These are phyloP conservation scores for Cytospora leucostoma DNA, from an alignment of 2,329 filamentous ascomycete species.

Conservation along the genomic window DNA sequence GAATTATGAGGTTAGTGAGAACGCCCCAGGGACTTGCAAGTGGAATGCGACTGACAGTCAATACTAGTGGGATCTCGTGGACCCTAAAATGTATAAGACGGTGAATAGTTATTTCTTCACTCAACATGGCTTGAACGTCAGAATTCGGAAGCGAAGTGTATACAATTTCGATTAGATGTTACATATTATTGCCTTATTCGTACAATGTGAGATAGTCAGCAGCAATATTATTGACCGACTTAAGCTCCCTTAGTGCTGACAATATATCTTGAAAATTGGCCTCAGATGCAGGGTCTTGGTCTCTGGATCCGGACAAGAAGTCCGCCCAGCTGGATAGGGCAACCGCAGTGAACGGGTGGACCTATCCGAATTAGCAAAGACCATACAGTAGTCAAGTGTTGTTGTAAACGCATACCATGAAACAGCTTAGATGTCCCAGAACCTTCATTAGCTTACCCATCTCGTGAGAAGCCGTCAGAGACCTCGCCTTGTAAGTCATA, in stretches of 20 bases:
- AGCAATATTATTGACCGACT: neutral
- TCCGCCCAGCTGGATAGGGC: neutral
- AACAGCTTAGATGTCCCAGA: slow-evolving; percentile 32
- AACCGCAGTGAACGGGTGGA: neutral
- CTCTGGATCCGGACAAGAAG: neutral
- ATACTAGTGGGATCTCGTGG: neutral
- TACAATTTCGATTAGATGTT: neutral
- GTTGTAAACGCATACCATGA: slow-evolving; percentile 28
- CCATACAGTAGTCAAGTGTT: neutral
- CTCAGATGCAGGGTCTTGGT: neutral
- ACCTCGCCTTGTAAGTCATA: slow-evolving; percentile 27
- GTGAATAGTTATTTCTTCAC: neutral
- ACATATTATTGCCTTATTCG: neutral
- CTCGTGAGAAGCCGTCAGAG: slow-evolving; percentile 28
- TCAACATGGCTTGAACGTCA: neutral
- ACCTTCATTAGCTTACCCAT: slow-evolving; percentile 30
- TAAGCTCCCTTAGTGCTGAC: neutral
- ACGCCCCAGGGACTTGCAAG: neutral
- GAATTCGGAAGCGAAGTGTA: neutral
- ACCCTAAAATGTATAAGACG: neutral
- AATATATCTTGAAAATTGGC: neutral
- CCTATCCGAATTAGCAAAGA: neutral
- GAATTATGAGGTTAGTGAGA: slow-evolving; percentile 1
- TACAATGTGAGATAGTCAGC: slow-evolving; percentile 17
- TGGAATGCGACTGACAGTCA: neutral